These are phyloP conservation scores for Nigrospora oryzae DNA, from an alignment of 2,329 filamentous ascomycete genomes.

Conservation along the genomic window DNA sequence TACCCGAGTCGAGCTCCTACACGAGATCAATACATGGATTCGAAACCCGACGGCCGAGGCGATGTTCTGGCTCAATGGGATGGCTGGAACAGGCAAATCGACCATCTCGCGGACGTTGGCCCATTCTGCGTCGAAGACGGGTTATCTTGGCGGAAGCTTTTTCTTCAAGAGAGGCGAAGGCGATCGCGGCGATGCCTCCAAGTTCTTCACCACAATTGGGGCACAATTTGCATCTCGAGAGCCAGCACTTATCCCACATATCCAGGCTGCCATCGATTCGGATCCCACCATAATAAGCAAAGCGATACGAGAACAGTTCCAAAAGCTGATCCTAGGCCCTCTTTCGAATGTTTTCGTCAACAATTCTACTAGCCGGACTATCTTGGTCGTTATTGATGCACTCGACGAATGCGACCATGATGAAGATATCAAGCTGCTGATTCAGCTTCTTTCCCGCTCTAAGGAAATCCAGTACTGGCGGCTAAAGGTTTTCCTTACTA, in stretches of 20 bases:
- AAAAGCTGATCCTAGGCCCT: too few relatives aligned
- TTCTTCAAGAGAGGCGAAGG: slow-evolving; percentile 33
- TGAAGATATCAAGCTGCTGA: slow-evolving; percentile 18
- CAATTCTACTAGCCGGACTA: too few relatives aligned
- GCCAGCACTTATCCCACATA: slow-evolving; percentile 14
- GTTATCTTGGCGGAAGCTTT: slow-evolving; percentile 18
- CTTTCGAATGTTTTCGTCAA: too few relatives aligned
- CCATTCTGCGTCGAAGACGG: too few relatives aligned
- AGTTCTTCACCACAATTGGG: slow-evolving; percentile 30
- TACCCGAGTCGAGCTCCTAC: too few relatives aligned
- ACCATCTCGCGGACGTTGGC: slow-evolving; percentile 8
- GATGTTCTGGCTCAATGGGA: slow-evolving; percentile 23
- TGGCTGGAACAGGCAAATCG: slow-evolving; percentile 30
- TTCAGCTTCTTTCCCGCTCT: slow-evolving; percentile 15
- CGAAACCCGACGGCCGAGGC: too few relatives aligned
- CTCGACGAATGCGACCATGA: slow-evolving; percentile 8
- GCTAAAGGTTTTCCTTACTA: slow-evolving; percentile 30
- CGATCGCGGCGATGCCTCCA: slow-evolving; percentile 23
- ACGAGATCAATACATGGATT: too few relatives aligned
- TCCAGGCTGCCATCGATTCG: slow-evolving; percentile 19
- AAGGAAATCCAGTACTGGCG: slow-evolving; percentile 5
- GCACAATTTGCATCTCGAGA: slow-evolving; percentile 17
- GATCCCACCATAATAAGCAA: slow-evolving; percentile 15
- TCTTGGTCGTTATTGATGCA: too few relatives aligned
- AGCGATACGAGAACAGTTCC: too few relatives aligned